Evolutionary conservation across 768 basidiomycete species (phyloP), one percentile per base, ranked within the genome.

Genomic region (Lactifluus pinguis): DNA sequence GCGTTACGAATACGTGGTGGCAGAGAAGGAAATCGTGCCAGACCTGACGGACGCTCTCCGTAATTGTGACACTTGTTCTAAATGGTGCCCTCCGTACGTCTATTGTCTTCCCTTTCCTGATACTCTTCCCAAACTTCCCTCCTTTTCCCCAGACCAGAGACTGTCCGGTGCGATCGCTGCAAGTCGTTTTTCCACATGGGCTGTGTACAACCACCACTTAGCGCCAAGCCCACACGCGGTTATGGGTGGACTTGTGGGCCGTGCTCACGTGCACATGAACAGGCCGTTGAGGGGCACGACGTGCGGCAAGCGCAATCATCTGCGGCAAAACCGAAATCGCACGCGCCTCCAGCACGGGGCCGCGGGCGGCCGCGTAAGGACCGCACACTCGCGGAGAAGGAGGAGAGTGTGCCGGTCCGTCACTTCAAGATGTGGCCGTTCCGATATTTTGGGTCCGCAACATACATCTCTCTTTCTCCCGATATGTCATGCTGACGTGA

Each of bases 201-300:
- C 59, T 98, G 95, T 70, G 88, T 97, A 55, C 87, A 91, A 65
- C 95, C 95, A 25, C 95, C 95, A 3, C 76, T 98, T 8, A 76
- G 80, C 17, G 87, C 88, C 2, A 98, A 98, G 72, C 95, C 95
- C 14, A 92, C 93, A 25, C 84, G 92, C 64, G 95, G 95, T 49
- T 98, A 98, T 74, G 92, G 91, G 21, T 98, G 95, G 95, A 92
- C 93, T 10, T 98, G 95, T 68, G 90, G 91, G 0, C 92, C 93
- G 1, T 98, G 95, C 72, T 89, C 93, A 11, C 82, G 84, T 55
- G 82, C 82, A 65, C 89, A 95, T 69, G 93, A 92, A 67, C 88
- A 92, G 68, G 84, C 89, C 69, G 87, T 92, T 50, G 86, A 89
- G 69, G 82, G 84, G 62, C 84, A 86, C 65, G 84, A 86, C 32